These are phyloP conservation scores for Solanum okadae DNA, from an alignment of 257 asterid species.

Conservation along the genomic window DNA sequence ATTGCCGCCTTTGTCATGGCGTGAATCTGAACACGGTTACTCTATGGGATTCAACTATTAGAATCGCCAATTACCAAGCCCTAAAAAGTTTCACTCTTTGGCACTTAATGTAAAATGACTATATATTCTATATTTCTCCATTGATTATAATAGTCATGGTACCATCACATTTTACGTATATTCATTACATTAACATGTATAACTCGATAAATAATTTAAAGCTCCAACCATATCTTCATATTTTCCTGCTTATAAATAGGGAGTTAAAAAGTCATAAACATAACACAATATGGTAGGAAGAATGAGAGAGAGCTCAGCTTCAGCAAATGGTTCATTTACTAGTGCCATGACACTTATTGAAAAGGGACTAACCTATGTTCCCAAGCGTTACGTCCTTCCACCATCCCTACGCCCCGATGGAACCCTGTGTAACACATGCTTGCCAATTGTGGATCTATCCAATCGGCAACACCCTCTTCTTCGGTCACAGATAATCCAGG, in stretches of 20 bases:
- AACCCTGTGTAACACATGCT: conserved; percentile 7
- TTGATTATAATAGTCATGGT: not conserved
- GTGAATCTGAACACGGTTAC: not conserved
- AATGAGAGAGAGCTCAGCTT: not conserved
- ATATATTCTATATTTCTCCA: not conserved
- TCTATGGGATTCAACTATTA: not conserved
- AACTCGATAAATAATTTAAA: not conserved
- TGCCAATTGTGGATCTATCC: conserved; percentile 30
- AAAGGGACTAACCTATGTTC: conserved; percentile 25
- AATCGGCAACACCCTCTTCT: conserved; percentile 13
- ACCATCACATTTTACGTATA: not conserved
- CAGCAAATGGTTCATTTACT: conserved; percentile 14
- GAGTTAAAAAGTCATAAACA: not conserved
- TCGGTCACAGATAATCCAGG: conserved; percentile 14
- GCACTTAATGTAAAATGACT: not conserved
- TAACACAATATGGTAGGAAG: not conserved
- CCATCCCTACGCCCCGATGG: conserved; percentile 28
- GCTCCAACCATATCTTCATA: not conserved
- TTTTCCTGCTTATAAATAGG: not conserved
- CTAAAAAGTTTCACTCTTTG: not conserved
- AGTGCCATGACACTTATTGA: conserved; percentile 26
- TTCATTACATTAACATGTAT: not conserved
- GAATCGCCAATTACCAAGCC: not conserved
- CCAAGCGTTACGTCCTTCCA: conserved; percentile 34
- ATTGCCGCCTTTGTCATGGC: not conserved